A percentile compares a stretch with the other conserved stretches of the same genome.
These are phyloP conservation scores for Hemileia vastatrix DNA, from an alignment of 1,284 basidiomycete genomes.

Conservation along the genomic window DNA sequence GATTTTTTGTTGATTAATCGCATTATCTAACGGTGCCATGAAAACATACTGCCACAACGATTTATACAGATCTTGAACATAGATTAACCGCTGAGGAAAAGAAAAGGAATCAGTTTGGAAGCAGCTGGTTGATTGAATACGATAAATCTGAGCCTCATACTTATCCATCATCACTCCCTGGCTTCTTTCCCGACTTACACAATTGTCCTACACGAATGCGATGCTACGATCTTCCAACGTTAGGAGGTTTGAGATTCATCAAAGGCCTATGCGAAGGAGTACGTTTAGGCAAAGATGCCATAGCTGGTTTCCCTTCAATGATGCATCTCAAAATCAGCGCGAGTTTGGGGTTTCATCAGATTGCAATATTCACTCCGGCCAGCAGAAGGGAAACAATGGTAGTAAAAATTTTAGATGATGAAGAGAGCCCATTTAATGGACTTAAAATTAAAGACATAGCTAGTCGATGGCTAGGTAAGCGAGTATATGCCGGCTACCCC, in stretches of 20 bases:
- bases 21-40: not conserved
- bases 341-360: no score
- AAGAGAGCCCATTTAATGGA: constrained; percentile 59
- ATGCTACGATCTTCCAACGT: constrained; percentile 67
- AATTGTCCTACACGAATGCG: constrained; percentile 70
- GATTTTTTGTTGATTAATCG: not conserved
- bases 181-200: constrained; percentile 85
- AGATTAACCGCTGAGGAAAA: constrained; percentile 68
- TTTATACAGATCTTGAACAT: constrained; percentile 53
- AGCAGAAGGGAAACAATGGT: constrained; percentile 86
- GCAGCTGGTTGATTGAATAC: constrained; percentile 68
- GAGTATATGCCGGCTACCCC: constrained; percentile 80
- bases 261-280: constrained; percentile 83
- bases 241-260: constrained; percentile 68
- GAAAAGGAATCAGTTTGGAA: constrained; percentile 65
- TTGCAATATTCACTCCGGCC: no score
- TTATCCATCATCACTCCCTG: constrained; percentile 83
- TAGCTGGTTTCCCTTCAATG: constrained; percentile 46
- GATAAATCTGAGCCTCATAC: constrained; percentile 48
- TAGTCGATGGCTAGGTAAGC: constrained; percentile 60
- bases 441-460: constrained; percentile 59
- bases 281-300: constrained; percentile 56
- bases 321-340: no score
- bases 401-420: constrained; percentile 70
- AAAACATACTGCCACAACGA: not conserved